These are phyloP conservation scores for Pythium periplocum DNA, from an alignment of 352 stramenopile genomes.

Conservation along the genomic window DNA sequence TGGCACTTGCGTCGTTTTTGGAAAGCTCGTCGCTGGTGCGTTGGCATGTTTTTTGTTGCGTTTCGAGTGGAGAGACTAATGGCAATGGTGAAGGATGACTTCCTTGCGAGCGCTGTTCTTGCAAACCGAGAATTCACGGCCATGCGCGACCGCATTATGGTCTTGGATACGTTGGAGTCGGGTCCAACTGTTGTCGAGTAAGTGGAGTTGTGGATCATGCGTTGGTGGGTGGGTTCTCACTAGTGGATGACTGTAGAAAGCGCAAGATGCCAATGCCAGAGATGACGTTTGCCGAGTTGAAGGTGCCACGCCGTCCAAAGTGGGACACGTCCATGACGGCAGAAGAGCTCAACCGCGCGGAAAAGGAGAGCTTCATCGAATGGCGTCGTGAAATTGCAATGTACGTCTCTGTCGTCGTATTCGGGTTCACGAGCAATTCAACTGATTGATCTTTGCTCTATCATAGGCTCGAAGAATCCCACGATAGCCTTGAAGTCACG, in stretches of 20 bases:
- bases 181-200: constrained; percentile 64
- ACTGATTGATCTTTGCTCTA: constrained; percentile 1
- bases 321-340: constrained; percentile 95
- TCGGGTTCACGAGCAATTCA: not conserved
- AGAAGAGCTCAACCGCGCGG: constrained; percentile 92
- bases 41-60: constrained; percentile 1
- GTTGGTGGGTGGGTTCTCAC: not conserved
- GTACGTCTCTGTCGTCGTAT: constrained; percentile 24
- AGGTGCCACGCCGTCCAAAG: constrained; percentile 93
- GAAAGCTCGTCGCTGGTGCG: constrained; percentile 77
- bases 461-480: constrained; percentile 71
- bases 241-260: constrained; percentile 23
- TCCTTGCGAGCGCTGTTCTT: constrained; percentile 88
- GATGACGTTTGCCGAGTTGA: constrained; percentile 94
- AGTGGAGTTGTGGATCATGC: constrained; percentile 13
- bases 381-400: constrained; percentile 96
- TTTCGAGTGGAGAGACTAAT: not conserved
- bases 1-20: constrained; percentile 78
- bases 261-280: constrained; percentile 51
- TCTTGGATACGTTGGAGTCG: constrained; percentile 56
- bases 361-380: constrained; percentile 97
- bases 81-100: constrained; percentile 70
- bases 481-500: constrained; percentile 89
- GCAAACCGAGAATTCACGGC: constrained; percentile 90
- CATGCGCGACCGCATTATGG: constrained; percentile 84